Evolutionary conservation across 257 asterid species (phyloP), one percentile per base, ranked within the genome.

Genomic region (Primulina tabacum): DNA sequence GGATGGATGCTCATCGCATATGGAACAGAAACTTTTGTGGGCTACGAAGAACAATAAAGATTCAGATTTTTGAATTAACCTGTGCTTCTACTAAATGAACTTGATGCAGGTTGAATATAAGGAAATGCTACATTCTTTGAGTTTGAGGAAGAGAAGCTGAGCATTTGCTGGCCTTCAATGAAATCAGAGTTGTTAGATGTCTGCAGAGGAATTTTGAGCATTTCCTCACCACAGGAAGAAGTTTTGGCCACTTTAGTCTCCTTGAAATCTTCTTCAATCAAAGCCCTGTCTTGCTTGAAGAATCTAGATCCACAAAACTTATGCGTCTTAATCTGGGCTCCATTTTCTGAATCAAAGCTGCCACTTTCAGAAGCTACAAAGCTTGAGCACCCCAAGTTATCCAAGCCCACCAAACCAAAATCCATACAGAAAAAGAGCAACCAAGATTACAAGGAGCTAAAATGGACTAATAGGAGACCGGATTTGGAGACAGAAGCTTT

Each of bases 91-190:
- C 38, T 70, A 52, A 82, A 81, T 34, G 79, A 78, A 71, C 4
- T 62, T 67, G 95, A 71, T 29, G 86, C 37, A 20, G 74, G 83
- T 52, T 71, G 88, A 53, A 76, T 83, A 62, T 76, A 83, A 71
- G 93, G 89, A 33, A 76, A 77, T 66, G 90, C 21, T 18, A 58
- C 35, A 67, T 81, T 59, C 62, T 80, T 89, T 32, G 96, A 53
- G 75, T 75, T 82, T 12, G 93, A 89, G 18, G 89, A 68, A 26
- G 99, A 86, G 82, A 93, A 93, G 78, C 97, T 82, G 64, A 93
- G 97, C 99, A 90, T 93, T 61, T 92, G 98, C 38, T 77, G 92
- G 69, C 79, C 85, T 7, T 83, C 85, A 60, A 62, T n/a, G 68
- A 70, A 52, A 59, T 43, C 60, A 58, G 47, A n/a, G 64, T 72